A percentile compares a stretch with the other conserved stretches of the same genome.
These are phyloP conservation scores for Vigna mungo DNA, from an alignment of 306 rosid genomes.

Conservation along the genomic window DNA sequence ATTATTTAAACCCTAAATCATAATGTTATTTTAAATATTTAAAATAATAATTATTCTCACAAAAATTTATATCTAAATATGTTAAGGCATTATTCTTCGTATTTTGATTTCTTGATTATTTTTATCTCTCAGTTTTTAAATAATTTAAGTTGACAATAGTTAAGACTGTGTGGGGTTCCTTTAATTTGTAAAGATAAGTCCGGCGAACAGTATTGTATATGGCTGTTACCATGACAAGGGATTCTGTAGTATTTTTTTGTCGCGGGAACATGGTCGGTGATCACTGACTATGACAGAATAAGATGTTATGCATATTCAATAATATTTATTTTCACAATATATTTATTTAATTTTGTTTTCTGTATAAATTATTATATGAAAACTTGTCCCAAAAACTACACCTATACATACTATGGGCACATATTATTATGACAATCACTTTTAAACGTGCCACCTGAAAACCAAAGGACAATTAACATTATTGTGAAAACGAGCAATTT, in stretches of 20 bases:
- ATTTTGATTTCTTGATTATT: neutral
- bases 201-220: neutral
- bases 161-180: neutral
- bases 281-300: neutral
- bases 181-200: neutral
- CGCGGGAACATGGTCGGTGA: slow-evolving; percentile 12
- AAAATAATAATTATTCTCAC: no score
- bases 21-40: no score
- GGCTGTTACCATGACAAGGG: neutral
- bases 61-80: no score
- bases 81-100: no score
- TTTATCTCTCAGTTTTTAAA: neutral
- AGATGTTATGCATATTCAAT: neutral
- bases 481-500: neutral
- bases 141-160: neutral
- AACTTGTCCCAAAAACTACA: neutral
- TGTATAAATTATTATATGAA: neutral
- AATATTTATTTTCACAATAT: neutral
- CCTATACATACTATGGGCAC: neutral
- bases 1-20: no score
- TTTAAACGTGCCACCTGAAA: neutral
- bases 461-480: neutral
- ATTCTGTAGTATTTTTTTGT: slow-evolving; percentile 20
- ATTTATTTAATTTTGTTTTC: neutral
- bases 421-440: neutral